Base-by-base conservation (phyloP, 768 basidiomycete species). In the Termitomyces heimii region DNA sequence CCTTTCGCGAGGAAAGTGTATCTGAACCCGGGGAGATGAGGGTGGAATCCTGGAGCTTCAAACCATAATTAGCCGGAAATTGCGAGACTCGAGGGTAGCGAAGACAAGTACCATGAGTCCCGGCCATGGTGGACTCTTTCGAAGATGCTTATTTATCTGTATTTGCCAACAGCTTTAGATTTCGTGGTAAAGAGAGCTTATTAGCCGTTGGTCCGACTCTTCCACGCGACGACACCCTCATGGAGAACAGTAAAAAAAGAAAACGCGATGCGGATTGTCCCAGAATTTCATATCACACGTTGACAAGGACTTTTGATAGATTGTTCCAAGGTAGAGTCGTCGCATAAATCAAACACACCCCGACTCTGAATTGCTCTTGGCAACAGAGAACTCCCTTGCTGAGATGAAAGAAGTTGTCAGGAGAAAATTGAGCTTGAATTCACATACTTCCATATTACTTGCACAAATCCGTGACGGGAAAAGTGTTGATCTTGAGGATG, bases 1-100 rank as follows among this genome's bases (percentile, higher is more conserved):
- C 83, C 85, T 73, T 94, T 94, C 28, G 89, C 82, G 31, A 95
- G 78, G 70, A 92, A 84, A 58, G 81, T 82, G 72, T 94, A 85
- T 66, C 78, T 82, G 65, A 83, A 78, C 13, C 88, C 84, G 9
- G 93, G 91, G 29, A 94, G 78, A 69, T 94, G 94, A 39, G 94
- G 94, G 70, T 93, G 81, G 66, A 96, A 96, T 62, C 93, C 94
- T 73, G 86, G 73, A 64, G 78, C 86, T 85, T 56, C 20, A 65
- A 12, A 32, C 26, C 12, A 61, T 26, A 43, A 54, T 46, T 24
- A 51, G 45, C 55, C 47, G 46, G 45, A 51, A 29, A 57, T 60
- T 31, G 8, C 16, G 54, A 45, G 46, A 40, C 4, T 44, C 44
- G 34, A 48, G 10, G 29, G 53, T 48, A 40, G 53, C 46, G 50